Evolutionary conservation across 441 rosid genomes (phyloP), one percentile per base, ranked within the genome.

Genomic region (Rhodomyrtus psidioides): DNA sequence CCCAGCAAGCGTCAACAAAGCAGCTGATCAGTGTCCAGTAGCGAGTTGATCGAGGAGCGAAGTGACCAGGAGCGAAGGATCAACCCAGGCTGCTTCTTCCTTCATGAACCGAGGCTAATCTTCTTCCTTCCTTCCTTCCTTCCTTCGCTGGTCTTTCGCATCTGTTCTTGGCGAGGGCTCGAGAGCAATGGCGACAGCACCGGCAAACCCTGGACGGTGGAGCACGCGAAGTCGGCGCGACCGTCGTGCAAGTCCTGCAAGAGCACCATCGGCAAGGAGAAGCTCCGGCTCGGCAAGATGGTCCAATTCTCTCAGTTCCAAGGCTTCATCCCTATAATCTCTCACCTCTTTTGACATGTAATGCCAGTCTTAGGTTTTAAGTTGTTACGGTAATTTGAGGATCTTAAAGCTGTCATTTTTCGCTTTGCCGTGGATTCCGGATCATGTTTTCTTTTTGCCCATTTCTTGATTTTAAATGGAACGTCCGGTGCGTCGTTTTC

Each of bases 161-260:
- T 70, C 79, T n/a, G n/a, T 34, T 10, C 46, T 65, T 94, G 97
- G 94, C 94, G 81, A 89, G 86, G 59, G 89, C 91, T 81, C 91
- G 90, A 6, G 27, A 23, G 84, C 84, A 56, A 54, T 56, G 84
- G 27, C 59, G 84, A 26, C 60, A 27, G 84, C 34, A 26, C 84
- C 84, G 49, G 39, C 84, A 46, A 94, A 94, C 90, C 91, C 76
- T 97, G 99, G 99, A 95, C 92, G 89, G 99, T 94, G 85, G 99
- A 97, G 90, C 96, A 97, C 84, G 98, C 99, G 9, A 97, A 97
- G 94, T 97, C 99, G 16, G 93, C 88, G 1, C 92, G 98, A 88
- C 94, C 99, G 3, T 95, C 98, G 24, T 97, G 99, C 93, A 93
- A 93, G 91, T 90, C 94, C 87, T 97, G 99, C 94, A 94, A 91